These are phyloP conservation scores for Colletotrichum ledebouriae DNA, from an alignment of 2,329 filamentous ascomycete species.

Conservation along the genomic window DNA sequence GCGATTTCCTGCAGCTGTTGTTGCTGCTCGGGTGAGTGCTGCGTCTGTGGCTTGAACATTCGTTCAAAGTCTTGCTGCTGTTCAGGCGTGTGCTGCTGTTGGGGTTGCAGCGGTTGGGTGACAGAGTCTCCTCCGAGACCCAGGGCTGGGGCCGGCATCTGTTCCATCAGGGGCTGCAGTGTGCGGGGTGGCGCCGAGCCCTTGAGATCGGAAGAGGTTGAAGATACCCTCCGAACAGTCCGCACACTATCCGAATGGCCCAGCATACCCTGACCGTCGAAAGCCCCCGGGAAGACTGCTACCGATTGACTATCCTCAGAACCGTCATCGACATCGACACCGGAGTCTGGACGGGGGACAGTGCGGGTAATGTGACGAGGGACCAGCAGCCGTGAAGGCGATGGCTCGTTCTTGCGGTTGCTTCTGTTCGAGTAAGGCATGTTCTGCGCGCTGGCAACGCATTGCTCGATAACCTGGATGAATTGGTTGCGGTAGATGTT, in stretches of 20 bases:
- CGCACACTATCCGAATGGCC: constrained; percentile 50
- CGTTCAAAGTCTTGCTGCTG: constrained; percentile 17
- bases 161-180: constrained; percentile 41
- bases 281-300: constrained; percentile 26
- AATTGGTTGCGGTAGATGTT: constrained; percentile 58
- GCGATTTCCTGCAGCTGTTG: constrained; percentile 4
- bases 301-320: constrained; percentile 50
- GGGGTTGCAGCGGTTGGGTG: constrained; percentile 2
- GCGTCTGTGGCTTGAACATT: not conserved
- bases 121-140: not conserved
- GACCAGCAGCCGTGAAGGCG: constrained; percentile 32
- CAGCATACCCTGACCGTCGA: constrained; percentile 38
- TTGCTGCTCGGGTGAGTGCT: constrained; percentile 22
- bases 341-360: constrained; percentile 54
- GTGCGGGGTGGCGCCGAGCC: constrained; percentile 22
- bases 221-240: constrained; percentile 46
- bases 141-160: constrained; percentile 15
- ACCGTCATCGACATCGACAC: constrained; percentile 55
- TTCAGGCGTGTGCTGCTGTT: constrained; percentile 16
- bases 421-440: constrained; percentile 58
- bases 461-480: constrained; percentile 55
- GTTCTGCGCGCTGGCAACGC: constrained; percentile 51
- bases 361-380: constrained; percentile 45
- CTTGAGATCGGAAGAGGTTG: constrained; percentile 36
- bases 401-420: constrained; percentile 55